Evolutionary conservation across 78 protist species (phyloP), one percentile per base, ranked within the genome.

Genomic region (Chrysochromulina parva): DNA sequence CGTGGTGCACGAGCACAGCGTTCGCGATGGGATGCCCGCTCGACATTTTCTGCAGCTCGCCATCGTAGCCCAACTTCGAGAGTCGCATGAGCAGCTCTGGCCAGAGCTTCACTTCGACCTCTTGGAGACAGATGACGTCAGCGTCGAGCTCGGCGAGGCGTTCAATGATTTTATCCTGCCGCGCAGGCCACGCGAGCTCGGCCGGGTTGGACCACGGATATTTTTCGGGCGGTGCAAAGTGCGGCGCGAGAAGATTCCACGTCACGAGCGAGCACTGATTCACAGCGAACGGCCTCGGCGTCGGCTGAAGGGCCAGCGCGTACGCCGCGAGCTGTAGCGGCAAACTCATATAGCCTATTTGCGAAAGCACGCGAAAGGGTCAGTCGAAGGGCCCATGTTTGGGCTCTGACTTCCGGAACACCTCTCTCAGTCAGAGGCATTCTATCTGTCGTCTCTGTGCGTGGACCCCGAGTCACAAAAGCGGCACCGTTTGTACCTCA

Each of bases 161-260:
- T 13, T 5, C 85, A 16, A 38, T 26, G 20, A 78, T 78, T 20
- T 7, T 16, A 7, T 11, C 55, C 85, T 20, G 24, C 11, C 85
- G 85, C 54, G 6, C 5, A 0, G 54, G 20, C 85, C 85, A 78
- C 52, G 26, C 52, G 65, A 78, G 57, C 65, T 3, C 14, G 28
- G 16, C 57, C 24, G 85, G 48, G 13, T 13, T 10, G 24, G 24
- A 9, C 85, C 85, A 54, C 6, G 85, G 85, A 20, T 54, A 78
- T 11, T 20, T 13, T 3, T 20, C 7, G 20, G 54, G 54, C 65
- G 85, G 57, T 26, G 65, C 54, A 20, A 54, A 78, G 65, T 9
- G 9, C 55, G 85, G 85, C 17, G 85, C 85, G 54, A 78, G 85
- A 3, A 78, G 11, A 13, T 78, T 78, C 85, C 85, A 78, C 85